Evolutionary conservation across 768 basidiomycete species (phyloP).

Genomic region (Sistotremastrum niveocremeum): DNA sequence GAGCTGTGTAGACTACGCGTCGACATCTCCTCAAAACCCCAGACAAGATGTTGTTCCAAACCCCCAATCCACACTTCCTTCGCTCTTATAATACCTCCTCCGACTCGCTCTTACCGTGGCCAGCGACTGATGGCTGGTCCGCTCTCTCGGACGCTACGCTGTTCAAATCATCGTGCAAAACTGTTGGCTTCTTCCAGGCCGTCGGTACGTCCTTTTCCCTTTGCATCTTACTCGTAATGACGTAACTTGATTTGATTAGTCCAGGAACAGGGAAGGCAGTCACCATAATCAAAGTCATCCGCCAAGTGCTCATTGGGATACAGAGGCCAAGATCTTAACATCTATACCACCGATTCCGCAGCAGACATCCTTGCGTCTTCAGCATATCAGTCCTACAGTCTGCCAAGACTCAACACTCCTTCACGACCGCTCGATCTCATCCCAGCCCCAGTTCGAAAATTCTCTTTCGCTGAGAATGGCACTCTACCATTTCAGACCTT

Average conservation of each 20-base stretch:
- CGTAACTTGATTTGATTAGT: conserved; percentile 15
- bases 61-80: too few relatives aligned
- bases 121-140: too few relatives aligned
- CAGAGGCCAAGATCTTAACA: conserved; percentile 36
- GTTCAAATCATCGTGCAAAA: too few relatives aligned
- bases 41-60: too few relatives aligned
- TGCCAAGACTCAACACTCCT: conserved; percentile 25
- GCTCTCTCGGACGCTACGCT: too few relatives aligned
- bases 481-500: conserved; percentile 19
- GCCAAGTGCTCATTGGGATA: conserved; percentile 34
- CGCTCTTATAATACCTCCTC: too few relatives aligned
- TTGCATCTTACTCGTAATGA: too few relatives aligned
- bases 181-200: too few relatives aligned
- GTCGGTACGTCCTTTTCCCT: too few relatives aligned
- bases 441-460: conserved; percentile 23
- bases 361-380: conserved; percentile 49
- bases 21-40: too few relatives aligned
- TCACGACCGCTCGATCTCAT: conserved; percentile 25
- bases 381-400: conserved; percentile 15
- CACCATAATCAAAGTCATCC: conserved; percentile 49
- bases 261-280: conserved; percentile 60
- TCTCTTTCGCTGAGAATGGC: conserved; percentile 11
- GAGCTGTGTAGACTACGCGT: too few relatives aligned
- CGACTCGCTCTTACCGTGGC: too few relatives aligned
- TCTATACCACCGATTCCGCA: conserved; percentile 56